Conservation (phyloP, 2,329 filamentous ascomycete genomes). For the Xylariaceae sp. region DNA sequence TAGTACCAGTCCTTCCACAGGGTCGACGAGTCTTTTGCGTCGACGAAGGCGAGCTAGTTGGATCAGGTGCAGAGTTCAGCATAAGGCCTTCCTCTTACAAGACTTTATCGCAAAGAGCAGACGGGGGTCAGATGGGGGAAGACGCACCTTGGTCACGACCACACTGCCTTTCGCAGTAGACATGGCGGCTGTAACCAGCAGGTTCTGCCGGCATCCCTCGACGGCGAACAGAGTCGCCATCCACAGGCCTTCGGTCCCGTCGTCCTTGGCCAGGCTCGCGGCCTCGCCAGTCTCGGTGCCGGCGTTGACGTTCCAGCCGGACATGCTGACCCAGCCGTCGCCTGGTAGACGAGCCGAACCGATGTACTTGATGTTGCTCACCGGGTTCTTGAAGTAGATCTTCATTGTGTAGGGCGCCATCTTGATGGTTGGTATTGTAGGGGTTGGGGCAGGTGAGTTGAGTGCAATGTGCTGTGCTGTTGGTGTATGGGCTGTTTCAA, state of each 20-base stretch:
- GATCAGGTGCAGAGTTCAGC: not conserved
- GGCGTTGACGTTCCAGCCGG: not conserved
- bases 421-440: not conserved
- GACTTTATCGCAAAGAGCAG: too few species aligned
- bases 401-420: slow-evolving; percentile 1
- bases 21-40: not conserved
- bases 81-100: not conserved
- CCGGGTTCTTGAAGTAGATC: not conserved
- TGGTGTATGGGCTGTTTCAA: too few species aligned
- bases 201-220: not conserved
- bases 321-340: not conserved
- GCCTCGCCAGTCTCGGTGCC: not conserved
- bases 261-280: not conserved
- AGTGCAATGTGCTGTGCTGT: too few species aligned
- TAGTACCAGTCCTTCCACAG: not conserved
- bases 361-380: not conserved
- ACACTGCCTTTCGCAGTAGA: not conserved
- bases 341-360: not conserved
- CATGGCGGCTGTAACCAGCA: not conserved
- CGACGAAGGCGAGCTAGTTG: not conserved
- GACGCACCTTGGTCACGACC: not conserved
- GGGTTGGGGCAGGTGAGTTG: too few species aligned
- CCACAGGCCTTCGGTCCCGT: not conserved
- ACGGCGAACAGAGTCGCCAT: not conserved
- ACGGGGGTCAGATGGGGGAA: not conserved